Evolutionary conservation across 495 filamentous ascomycete species (phyloP).

Genomic region (Xylaria cubensis): DNA sequence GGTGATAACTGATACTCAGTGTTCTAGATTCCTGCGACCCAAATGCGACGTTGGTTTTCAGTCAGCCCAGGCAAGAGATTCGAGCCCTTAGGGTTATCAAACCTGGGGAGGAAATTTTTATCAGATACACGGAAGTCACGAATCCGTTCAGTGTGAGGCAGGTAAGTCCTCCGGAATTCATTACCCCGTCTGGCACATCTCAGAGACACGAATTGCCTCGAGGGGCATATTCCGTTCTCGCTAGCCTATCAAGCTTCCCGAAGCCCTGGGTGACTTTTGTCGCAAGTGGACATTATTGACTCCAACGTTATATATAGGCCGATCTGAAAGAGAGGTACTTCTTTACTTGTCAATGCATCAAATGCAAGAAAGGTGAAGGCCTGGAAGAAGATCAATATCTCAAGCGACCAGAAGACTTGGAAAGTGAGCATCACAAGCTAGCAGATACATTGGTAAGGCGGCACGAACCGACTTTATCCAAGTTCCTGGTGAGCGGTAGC

Average conservation of each 20-base stretch:
- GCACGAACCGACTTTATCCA: neutral
- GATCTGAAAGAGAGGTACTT: conserved; percentile 23
- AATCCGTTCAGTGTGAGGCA: conserved; percentile 28
- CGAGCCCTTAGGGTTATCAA: conserved; percentile 32
- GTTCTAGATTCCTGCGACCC: conserved; percentile 30
- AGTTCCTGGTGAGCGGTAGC: neutral
- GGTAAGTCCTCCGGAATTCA: too few species aligned
- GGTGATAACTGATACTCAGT: neutral
- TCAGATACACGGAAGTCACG: conserved; percentile 27
- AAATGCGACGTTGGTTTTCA: conserved; percentile 25
- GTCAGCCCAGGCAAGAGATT: conserved; percentile 26
- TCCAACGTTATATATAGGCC: neutral
- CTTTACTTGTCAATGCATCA: conserved; percentile 28
- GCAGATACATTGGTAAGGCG: conserved; percentile 20
- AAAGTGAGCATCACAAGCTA: neutral
- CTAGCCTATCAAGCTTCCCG: too few species aligned
- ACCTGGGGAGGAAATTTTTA: conserved; percentile 31
- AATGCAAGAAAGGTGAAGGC: conserved; percentile 13
- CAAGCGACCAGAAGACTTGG: conserved; percentile 6
- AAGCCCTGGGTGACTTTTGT: too few species aligned
- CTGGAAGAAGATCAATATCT: conserved; percentile 7
- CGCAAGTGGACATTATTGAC: too few species aligned
- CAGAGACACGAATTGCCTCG: too few species aligned
- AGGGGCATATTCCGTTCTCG: too few species aligned
- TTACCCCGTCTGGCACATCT: too few species aligned